Evolutionary conservation across 805 yeast genomes (phyloP).

Genomic region (Candida schatavii): DNA sequence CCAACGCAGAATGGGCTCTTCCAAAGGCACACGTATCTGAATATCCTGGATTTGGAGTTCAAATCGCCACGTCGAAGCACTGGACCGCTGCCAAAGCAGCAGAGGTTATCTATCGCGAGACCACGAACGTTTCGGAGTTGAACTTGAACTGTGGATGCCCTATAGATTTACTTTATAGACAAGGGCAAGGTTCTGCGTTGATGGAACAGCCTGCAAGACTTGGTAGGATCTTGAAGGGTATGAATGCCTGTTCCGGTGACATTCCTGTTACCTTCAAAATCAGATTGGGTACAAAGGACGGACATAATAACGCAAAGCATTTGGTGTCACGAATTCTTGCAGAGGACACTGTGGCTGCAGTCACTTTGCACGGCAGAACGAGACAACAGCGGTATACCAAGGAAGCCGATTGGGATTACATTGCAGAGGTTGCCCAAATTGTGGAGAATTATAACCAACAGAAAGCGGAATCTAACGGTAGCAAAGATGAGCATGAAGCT

Average conservation of each 20-base stretch:
- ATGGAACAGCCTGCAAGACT: slow-evolving; percentile 85
- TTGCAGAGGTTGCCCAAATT: slow-evolving; percentile 66
- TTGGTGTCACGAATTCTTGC: slow-evolving; percentile 67
- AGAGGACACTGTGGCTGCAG: slow-evolving; percentile 83
- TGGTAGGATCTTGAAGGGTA: slow-evolving; percentile 75
- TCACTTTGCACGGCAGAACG: slow-evolving; percentile 94
- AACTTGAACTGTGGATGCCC: slow-evolving; percentile 98
- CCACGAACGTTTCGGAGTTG: slow-evolving; percentile 69
- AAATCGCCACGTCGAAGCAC: slow-evolving; percentile 85
- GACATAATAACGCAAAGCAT: slow-evolving; percentile 80
- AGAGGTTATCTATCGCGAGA: slow-evolving; percentile 64
- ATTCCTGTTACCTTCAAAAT: slow-evolving; percentile 89
- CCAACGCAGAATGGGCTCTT: slow-evolving; percentile 95
- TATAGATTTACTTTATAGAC: slow-evolving; percentile 86
- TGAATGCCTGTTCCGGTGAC: slow-evolving; percentile 87
- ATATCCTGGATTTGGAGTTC: slow-evolving; percentile 87
- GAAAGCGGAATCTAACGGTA: slow-evolving; percentile 41
- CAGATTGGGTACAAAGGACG: slow-evolving; percentile 86
- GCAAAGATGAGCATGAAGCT: slow-evolving; percentile 55
- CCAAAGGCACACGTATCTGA: slow-evolving; percentile 85
- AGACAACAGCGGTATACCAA: slow-evolving; percentile 93
- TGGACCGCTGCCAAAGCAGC: slow-evolving; percentile 94
- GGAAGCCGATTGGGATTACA: slow-evolving; percentile 91
- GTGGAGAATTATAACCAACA: slow-evolving; percentile 59
- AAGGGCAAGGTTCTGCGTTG: slow-evolving; percentile 94